Base-by-base conservation (phyloP, 225 moss, liverwort and hornwort species). In the Thuidium tamariscinum region DNA sequence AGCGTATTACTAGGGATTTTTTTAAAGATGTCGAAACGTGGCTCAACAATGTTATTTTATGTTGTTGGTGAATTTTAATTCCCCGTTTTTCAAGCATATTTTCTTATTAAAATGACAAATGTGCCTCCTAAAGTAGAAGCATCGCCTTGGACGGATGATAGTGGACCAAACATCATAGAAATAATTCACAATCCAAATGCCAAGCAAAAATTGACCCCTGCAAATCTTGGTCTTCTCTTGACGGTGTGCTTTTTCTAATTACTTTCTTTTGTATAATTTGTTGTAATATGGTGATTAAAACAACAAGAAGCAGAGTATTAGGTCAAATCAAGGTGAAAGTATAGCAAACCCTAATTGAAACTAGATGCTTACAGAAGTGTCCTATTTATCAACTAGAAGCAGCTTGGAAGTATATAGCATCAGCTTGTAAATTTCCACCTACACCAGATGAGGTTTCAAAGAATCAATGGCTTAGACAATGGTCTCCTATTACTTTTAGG, bases 71-170 rank as follows among this genome's bases (percentile, higher is more conserved):
- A 68, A 26, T 14, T 12, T 7, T 87, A 23, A 65, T 65, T 55
- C 26, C 6, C 32, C 13, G 3, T 36, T 71, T 16, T 89, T 71
- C 5, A 48, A 77, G 30, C 32, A 8, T 29, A 20, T 61, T 61
- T 23, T 19, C 1, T 10, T 59, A 41, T 59, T 42, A 52, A 76
- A 41, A 89, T 91, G 89, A 57, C 71, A 29, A 49, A 44, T 48
- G 79, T 61, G 67, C 23, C 86, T 36, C 7, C 32, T 25, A 39
- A 55, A 36, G n/a, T 21, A 18, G 6, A 21, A 27, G 46, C 70
- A 29, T 92, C 88, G 51, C 92, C 89, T 3, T 93, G 93, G 90
- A 86, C 82, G 48, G 89, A 93, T 84, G 92, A 92, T 63, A 88
- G 83, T 48, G 92, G 88, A 26, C 91, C 88, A 22, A 49, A 93